These are phyloP conservation scores for Thermothelomyces thermophilus DNA, from an alignment of 2,329 filamentous ascomycete species.

Conservation along the genomic window DNA sequence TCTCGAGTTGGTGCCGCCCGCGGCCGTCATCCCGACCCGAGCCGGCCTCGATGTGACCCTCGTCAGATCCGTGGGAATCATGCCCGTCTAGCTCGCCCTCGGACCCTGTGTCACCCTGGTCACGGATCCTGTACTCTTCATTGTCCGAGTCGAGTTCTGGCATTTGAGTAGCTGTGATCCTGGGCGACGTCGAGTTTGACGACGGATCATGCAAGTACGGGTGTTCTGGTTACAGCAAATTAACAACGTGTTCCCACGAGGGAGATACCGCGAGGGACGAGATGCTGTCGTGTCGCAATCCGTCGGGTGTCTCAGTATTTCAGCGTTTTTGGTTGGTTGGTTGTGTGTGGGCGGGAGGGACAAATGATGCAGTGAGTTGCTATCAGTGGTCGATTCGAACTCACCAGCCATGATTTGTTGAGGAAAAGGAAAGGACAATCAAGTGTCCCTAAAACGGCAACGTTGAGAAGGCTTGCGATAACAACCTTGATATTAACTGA, in stretches of 20 bases:
- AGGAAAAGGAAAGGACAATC: not conserved
- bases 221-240: slow-evolving; percentile 22
- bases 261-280: not conserved
- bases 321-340: not conserved
- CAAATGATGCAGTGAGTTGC: not conserved
- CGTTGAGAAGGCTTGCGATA: no score
- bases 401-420: slow-evolving; percentile 19
- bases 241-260: slow-evolving; percentile 14
- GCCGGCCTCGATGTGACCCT: slow-evolving; percentile 2
- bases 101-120: slow-evolving; percentile 31
- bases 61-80: not conserved
- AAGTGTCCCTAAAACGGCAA: no score
- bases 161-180: slow-evolving; percentile 28
- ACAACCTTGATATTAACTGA: no score
- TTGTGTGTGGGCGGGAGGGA: not conserved
- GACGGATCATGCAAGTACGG: slow-evolving; percentile 26
- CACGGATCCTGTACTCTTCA: slow-evolving; percentile 30
- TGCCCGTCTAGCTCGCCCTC: slow-evolving; percentile 26
- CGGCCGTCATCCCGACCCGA: slow-evolving; percentile 6
- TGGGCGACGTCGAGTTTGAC: slow-evolving; percentile 33
- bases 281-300: not conserved
- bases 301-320: not conserved
- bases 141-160: slow-evolving; percentile 34
- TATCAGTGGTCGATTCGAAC: not conserved
- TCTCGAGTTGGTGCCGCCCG: slow-evolving; percentile 20